Conservation (phyloP, 2,329 filamentous ascomycete species). For the Zymoseptoria brevis region DNA sequence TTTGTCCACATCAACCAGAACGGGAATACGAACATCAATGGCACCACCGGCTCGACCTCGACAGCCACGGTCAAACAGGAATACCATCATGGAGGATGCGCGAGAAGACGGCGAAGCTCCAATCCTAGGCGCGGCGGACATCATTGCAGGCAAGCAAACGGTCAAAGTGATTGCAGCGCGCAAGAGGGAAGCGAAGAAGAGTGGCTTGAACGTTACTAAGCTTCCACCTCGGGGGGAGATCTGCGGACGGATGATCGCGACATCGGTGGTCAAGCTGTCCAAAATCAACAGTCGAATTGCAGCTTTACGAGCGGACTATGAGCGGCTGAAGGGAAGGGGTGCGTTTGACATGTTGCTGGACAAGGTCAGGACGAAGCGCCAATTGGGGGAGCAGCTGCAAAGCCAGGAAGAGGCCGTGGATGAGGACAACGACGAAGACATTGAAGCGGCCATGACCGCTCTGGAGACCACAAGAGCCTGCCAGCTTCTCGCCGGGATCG, state of each 20-base stretch:
- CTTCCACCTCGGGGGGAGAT: background rate
- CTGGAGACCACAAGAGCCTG: background rate
- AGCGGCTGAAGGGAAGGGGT: background rate
- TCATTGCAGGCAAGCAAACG: background rate
- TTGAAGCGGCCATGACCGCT: background rate
- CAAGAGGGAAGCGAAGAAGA: background rate
- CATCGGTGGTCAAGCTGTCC: constrained; percentile 4
- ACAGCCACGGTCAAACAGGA: background rate
- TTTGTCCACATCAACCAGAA: background rate
- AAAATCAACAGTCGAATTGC: constrained; percentile 7
- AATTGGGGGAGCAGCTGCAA: background rate
- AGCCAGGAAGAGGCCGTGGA: background rate
- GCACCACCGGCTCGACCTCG: background rate
- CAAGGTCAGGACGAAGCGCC: background rate
- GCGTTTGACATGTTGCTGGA: background rate
- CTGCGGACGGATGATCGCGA: background rate
- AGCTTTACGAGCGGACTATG: background rate
- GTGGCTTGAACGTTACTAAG: background rate
- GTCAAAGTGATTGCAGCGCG: background rate
- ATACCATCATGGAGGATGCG: background rate
- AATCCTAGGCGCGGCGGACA: background rate
- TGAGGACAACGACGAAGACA: background rate
- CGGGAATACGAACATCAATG: background rate
- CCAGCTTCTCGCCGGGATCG: background rate
- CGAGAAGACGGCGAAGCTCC: background rate